Evolutionary conservation across 441 rosid species (phyloP).

Genomic region (Mallotus repandus): DNA sequence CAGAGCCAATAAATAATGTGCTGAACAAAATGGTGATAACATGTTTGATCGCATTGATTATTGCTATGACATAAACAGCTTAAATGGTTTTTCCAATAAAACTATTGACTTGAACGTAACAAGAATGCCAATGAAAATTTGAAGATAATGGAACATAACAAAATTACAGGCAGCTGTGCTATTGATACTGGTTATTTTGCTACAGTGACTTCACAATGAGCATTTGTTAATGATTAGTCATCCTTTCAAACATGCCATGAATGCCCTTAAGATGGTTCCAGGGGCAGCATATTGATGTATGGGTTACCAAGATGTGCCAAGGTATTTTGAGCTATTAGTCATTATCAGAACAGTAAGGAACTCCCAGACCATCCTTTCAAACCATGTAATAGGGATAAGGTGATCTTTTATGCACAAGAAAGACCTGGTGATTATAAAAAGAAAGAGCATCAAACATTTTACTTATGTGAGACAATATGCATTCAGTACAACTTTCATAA

Average conservation of each 20-base stretch:
- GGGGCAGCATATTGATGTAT: background rate
- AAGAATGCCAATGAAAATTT: background rate
- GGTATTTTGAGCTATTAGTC: background rate
- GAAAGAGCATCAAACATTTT: background rate
- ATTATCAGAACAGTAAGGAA: background rate
- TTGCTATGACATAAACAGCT: too few species aligned
- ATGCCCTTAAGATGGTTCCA: background rate
- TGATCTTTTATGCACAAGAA: background rate
- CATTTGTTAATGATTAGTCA: background rate
- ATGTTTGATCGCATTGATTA: background rate
- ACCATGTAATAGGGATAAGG: background rate
- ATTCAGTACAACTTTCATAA: background rate
- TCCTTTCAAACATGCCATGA: background rate
- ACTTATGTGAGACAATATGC: background rate
- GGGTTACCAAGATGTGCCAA: background rate
- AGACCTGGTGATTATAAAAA: background rate
- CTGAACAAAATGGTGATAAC: background rate
- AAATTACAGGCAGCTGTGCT: background rate
- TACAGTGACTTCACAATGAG: background rate
- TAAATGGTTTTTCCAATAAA: too few species aligned
- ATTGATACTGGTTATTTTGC: background rate
- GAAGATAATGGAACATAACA: background rate
- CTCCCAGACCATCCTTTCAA: too few species aligned
- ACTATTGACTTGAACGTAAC: background rate
- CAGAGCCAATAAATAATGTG: background rate